phyloP scores from a whole-genome alignment of 495 filamentous ascomycete genomes.

The Sphaerosporella brunnea region DNA sequence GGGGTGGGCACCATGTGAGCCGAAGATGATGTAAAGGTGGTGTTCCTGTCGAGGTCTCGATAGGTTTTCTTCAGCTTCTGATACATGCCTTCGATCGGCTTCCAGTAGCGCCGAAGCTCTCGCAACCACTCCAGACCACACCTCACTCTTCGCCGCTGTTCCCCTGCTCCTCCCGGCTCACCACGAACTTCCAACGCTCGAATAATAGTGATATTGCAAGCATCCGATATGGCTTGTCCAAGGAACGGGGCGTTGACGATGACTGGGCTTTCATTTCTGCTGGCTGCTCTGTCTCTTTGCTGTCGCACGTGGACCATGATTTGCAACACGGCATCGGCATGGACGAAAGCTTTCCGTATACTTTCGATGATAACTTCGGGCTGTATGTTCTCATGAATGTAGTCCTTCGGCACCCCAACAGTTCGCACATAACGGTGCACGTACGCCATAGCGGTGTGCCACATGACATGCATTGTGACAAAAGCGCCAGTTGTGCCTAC shows the following conservation, averaged over 20 bases:
- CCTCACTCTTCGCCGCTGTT: constrained; percentile 18
- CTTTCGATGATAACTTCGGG: constrained; percentile 14
- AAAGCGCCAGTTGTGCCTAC: constrained; percentile 25
- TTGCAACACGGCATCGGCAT: constrained; percentile 24
- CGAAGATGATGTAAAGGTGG: constrained; percentile 9
- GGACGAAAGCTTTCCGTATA: constrained; percentile 25
- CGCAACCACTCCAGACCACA: constrained; percentile 21
- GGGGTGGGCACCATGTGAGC: constrained; percentile 4
- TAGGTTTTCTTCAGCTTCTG: constrained; percentile 17
- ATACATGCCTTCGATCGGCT: constrained; percentile 23
- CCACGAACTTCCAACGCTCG: constrained; percentile 19
- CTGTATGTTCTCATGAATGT: constrained; percentile 3
- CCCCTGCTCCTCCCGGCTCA: constrained; percentile 11
- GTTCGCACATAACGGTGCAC: constrained; percentile 25
- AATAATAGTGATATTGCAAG: constrained; percentile 24
- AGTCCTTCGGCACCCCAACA: constrained; percentile 9
- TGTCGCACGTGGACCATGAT: constrained; percentile 24
- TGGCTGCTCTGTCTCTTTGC: constrained; percentile 13
- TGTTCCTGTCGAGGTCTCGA: constrained; percentile 8
- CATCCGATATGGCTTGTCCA: constrained; percentile 25
- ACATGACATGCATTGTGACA: constrained; percentile 27
- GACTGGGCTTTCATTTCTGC: constrained; percentile 8
- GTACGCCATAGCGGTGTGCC: constrained; percentile 25
- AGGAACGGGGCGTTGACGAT: constrained; percentile 26
- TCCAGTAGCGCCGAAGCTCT: constrained; percentile 25